phyloP scores from a whole-genome alignment of 768 basidiomycete species.

The Russula ochroleuca region DNA sequence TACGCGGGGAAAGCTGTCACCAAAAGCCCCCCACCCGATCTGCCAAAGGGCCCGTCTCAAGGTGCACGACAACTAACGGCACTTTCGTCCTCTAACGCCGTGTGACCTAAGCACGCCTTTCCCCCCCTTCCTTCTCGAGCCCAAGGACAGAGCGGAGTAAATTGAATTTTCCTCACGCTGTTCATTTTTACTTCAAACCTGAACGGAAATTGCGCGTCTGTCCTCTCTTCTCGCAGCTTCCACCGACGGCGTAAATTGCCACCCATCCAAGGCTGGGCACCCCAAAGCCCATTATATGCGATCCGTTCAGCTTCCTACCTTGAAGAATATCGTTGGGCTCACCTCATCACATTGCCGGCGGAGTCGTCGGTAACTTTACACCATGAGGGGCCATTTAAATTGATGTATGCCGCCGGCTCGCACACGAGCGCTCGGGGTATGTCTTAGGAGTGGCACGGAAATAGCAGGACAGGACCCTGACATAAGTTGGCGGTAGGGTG shows the following conservation, averaged over 20 bases:
- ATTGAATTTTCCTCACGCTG: slow-evolving; percentile 17
- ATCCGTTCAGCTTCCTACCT: slow-evolving; percentile 12
- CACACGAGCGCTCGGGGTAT: not conserved
- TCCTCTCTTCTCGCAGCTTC: slow-evolving; percentile 18
- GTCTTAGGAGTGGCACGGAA: not conserved
- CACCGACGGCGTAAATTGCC: slow-evolving; percentile 7
- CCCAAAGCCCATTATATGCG: slow-evolving; percentile 12
- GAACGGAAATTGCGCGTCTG: slow-evolving; percentile 21
- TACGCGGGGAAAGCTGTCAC: slow-evolving; percentile 20
- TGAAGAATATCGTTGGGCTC: not conserved
- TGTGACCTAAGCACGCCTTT: not conserved
- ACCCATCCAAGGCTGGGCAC: slow-evolving; percentile 15
- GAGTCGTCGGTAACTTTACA: not conserved
- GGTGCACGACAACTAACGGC: slow-evolving; percentile 7
- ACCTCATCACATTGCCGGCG: slow-evolving; percentile 17
- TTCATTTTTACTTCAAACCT: slow-evolving; percentile 15
- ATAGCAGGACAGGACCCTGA: slow-evolving; percentile 5
- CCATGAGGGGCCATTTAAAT: not conserved
- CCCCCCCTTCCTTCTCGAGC: not conserved
- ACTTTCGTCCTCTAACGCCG: slow-evolving; percentile 20
- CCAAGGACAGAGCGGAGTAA: slow-evolving; percentile 5
- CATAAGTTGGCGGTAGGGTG: not conserved
- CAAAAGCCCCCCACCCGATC: slow-evolving; percentile 9
- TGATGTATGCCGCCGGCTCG: not conserved
- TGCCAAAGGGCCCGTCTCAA: not conserved